Evolutionary conservation across 345 rosid genomes (phyloP).

Genomic region (Litchi chinensis): DNA sequence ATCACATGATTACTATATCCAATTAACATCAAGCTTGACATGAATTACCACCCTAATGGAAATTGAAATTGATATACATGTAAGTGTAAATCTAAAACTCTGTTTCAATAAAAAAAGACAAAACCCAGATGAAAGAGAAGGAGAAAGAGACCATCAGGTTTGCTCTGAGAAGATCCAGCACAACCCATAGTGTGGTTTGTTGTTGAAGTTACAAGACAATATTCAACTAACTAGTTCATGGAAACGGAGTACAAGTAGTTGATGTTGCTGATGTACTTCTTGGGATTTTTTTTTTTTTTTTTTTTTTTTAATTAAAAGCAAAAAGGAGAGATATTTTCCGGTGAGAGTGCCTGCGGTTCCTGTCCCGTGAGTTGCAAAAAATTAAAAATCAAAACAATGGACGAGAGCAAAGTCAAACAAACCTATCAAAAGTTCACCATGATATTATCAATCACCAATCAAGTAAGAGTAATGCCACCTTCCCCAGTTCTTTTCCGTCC

Average conservation of each 20-base stretch:
- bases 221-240: slow-evolving; percentile 24
- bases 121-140: background rate
- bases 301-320: too few species aligned
- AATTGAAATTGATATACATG: too few species aligned
- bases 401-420: background rate
- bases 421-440: too few species aligned
- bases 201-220: background rate
- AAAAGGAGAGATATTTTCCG: slow-evolving; percentile 19
- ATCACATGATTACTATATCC: background rate
- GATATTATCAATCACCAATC: too few species aligned
- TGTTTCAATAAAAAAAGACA: background rate
- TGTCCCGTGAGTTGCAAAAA: slow-evolving; percentile 14
- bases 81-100: background rate
- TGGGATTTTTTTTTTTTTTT: too few species aligned
- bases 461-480: too few species aligned
- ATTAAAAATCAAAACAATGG: too few species aligned
- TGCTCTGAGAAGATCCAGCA: slow-evolving; percentile 71
- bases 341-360: slow-evolving; percentile 15
- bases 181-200: slow-evolving; percentile 59
- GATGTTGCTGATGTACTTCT: too few species aligned
- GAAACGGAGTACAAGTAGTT: background rate
- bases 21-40: background rate
- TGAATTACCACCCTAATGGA: too few species aligned
- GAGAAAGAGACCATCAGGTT: slow-evolving; percentile 52
- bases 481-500: too few species aligned